These are phyloP conservation scores for Plenodomus biglobosus DNA, from an alignment of 2,329 filamentous ascomycete genomes.

Conservation along the genomic window DNA sequence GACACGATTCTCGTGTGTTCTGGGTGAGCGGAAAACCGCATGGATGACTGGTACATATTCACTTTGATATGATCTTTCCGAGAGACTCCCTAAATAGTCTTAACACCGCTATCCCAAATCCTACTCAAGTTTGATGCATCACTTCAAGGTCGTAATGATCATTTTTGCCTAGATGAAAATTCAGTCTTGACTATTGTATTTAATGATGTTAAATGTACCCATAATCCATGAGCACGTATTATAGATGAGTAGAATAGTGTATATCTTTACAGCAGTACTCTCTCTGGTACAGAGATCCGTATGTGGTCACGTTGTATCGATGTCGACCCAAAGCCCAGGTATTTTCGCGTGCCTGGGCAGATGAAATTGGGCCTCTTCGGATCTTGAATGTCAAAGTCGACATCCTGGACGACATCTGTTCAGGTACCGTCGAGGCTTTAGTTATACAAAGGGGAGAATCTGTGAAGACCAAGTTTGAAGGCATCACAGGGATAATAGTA, in stretches of 20 bases:
- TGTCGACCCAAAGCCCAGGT: constrained; percentile 24
- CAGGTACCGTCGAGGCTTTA: constrained; percentile 22
- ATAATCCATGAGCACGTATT: too few relatives aligned
- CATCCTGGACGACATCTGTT: constrained; percentile 17
- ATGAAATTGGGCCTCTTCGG: constrained; percentile 20
- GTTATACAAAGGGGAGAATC: constrained; percentile 18
- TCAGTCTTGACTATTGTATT: too few relatives aligned
- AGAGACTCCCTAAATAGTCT: too few relatives aligned
- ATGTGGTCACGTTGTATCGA: constrained; percentile 17
- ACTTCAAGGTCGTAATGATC: too few relatives aligned
- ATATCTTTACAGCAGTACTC: too few relatives aligned
- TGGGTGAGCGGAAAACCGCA: background rate
- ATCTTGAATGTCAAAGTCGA: constrained; percentile 26
- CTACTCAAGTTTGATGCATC: too few relatives aligned
- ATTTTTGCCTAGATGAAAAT: too few relatives aligned
- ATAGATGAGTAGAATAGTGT: too few relatives aligned
- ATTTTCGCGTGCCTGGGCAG: constrained; percentile 24
- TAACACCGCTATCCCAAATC: too few relatives aligned
- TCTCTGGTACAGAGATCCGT: constrained; percentile 16
- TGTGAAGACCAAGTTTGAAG: constrained; percentile 20
- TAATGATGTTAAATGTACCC: too few relatives aligned
- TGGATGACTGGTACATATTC: background rate
- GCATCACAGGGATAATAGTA: constrained; percentile 23
- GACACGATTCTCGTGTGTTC: background rate
- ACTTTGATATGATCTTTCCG: too few relatives aligned